These are phyloP conservation scores for Tolypocladium tropicale DNA, from an alignment of 2,329 filamentous ascomycete species.

Conservation along the genomic window DNA sequence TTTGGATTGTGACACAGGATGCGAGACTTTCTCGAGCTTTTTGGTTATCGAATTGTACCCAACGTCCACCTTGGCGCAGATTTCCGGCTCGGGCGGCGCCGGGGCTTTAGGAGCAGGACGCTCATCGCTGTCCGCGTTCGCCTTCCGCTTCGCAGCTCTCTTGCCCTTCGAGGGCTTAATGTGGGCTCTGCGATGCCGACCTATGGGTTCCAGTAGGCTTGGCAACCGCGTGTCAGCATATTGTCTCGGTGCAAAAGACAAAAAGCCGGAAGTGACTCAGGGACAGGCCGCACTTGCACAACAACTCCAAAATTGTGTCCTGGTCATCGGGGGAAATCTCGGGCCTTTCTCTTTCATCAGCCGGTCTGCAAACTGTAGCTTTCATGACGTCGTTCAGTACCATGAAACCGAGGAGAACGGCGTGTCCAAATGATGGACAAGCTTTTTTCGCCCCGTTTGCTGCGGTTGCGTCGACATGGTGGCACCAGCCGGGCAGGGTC, in stretches of 20 bases:
- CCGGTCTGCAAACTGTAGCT: background rate
- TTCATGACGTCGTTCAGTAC: slow-evolving; percentile 25
- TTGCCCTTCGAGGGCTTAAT: slow-evolving; percentile 51
- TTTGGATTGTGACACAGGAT: background rate
- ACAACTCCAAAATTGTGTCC: slow-evolving; percentile 53
- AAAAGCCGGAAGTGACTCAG: background rate
- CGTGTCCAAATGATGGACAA: slow-evolving; percentile 54
- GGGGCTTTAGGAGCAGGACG: background rate
- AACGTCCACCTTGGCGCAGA: slow-evolving; percentile 48
- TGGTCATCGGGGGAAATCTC: slow-evolving; percentile 46
- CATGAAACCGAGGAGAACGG: slow-evolving; percentile 52
- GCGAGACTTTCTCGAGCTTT: slow-evolving; percentile 37
- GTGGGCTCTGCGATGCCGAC: slow-evolving; percentile 47
- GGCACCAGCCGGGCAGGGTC: background rate
- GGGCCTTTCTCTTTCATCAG: slow-evolving; percentile 38
- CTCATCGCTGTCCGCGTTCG: slow-evolving; percentile 3
- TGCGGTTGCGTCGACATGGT: slow-evolving; percentile 14
- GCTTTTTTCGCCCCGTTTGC: slow-evolving; percentile 36
- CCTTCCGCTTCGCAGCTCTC: slow-evolving; percentile 39
- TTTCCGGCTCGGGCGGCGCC: slow-evolving; percentile 30
- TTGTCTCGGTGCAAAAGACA: background rate
- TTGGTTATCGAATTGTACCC: slow-evolving; percentile 56
- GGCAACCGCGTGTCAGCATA: background rate
- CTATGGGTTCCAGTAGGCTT: slow-evolving; percentile 55
- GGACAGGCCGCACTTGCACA: slow-evolving; percentile 47